Conservation (phyloP, 2,329 filamentous ascomycete species). For the Neopestalotiopsis sp. region DNA sequence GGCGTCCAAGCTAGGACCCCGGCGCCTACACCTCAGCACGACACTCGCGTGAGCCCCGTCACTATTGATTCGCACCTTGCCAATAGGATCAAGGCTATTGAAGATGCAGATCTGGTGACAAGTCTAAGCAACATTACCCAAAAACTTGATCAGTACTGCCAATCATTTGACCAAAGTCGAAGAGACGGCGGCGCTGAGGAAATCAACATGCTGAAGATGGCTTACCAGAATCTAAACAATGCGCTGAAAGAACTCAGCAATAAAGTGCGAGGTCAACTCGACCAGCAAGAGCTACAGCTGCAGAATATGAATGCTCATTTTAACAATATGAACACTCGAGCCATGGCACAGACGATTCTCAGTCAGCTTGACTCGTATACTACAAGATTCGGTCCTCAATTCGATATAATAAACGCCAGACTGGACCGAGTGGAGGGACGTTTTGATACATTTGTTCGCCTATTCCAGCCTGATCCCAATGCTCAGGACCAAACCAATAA, state of each 20-base stretch:
- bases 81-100: conserved; percentile 9
- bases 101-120: background rate
- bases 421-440: background rate
- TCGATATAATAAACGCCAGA: background rate
- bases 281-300: conserved; percentile 8
- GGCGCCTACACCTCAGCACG: conserved; percentile 7
- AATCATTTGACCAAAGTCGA: background rate
- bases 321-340: background rate
- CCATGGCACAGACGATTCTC: background rate
- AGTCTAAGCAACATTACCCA: background rate
- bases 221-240: background rate
- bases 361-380: background rate
- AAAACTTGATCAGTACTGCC: background rate
- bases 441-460: background rate
- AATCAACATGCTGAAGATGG: background rate
- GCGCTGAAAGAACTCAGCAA: background rate
- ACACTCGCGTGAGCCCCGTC: conserved; percentile 5
- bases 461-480: background rate
- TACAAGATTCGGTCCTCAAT: background rate
- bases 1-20: conserved; percentile 8
- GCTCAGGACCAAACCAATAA: background rate
- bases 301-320: background rate
- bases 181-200: background rate
- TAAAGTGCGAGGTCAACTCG: background rate
- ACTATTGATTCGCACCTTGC: background rate